Evolutionary conservation across 192 early-diverging fungal genomes (phyloP).

Genomic region (Podila verticillata): DNA sequence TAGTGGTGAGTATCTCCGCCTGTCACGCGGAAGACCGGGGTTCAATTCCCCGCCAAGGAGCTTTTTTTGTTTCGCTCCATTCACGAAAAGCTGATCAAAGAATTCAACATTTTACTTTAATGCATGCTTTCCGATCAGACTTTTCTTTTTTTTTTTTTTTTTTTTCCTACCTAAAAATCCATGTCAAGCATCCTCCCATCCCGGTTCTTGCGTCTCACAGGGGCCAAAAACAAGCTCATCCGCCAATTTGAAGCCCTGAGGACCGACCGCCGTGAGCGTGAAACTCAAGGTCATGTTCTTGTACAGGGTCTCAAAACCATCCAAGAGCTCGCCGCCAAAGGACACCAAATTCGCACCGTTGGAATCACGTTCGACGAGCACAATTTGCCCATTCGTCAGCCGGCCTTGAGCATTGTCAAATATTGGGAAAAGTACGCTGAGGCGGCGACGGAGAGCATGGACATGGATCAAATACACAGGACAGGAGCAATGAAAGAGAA

Average conservation of each 20-base stretch:
- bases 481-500: not conserved
- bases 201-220: slow-evolving; percentile 28
- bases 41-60: slow-evolving; percentile 19
- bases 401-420: slow-evolving; percentile 25
- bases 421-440: not conserved
- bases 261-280: slow-evolving; percentile 24
- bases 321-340: slow-evolving; percentile 30
- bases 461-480: not conserved
- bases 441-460: not conserved
- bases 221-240: slow-evolving; percentile 21
- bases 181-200: slow-evolving; percentile 9
- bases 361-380: slow-evolving; percentile 43
- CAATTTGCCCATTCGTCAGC: slow-evolving; percentile 15
- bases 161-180: too few species aligned
- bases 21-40: slow-evolving; percentile 22
- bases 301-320: slow-evolving; percentile 47
- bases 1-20: slow-evolving; percentile 24
- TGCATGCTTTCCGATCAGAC: too few species aligned
- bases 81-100: too few species aligned
- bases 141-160: too few species aligned
- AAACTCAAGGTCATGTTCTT: slow-evolving; percentile 24
- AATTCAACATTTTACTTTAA: too few species aligned
- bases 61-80: not conserved
- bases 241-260: slow-evolving; percentile 31
- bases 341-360: slow-evolving; percentile 32